Conservation (phyloP, 2,329 filamentous ascomycete species). For the Leptographium procerum region DNA sequence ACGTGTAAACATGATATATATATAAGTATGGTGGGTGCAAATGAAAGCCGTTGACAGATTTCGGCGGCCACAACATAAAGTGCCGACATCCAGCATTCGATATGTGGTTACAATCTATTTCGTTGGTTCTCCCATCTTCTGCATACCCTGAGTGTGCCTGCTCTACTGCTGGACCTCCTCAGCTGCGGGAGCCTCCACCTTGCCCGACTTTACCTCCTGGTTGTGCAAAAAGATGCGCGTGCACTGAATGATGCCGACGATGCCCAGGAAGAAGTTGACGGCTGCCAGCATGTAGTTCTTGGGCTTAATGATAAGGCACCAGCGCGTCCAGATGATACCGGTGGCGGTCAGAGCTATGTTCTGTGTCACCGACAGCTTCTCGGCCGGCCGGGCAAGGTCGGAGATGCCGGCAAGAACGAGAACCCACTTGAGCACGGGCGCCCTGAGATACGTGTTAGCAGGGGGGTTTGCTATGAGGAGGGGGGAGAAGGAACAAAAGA, state of each 20-base stretch:
- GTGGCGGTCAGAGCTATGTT: conserved; percentile 85
- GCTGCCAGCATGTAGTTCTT: conserved; percentile 88
- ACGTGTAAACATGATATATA: neutral
- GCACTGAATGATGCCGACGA: conserved; percentile 76
- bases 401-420: conserved; percentile 85
- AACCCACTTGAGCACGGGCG: conserved; percentile 94
- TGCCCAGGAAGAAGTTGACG: conserved; percentile 95
- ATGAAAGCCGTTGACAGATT: neutral
- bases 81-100: too few relatives aligned
- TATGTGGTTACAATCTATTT: too few relatives aligned
- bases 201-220: conserved; percentile 23
- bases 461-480: neutral
- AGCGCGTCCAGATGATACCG: conserved; percentile 93
- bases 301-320: conserved; percentile 95
- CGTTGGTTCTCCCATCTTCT: too few relatives aligned
- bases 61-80: neutral
- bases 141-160: neutral
- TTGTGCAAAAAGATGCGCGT: conserved; percentile 52
- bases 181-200: conserved; percentile 26
- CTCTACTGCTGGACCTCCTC: neutral
- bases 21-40: neutral
- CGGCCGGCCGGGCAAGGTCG: conserved; percentile 82
- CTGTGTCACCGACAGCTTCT: conserved; percentile 86
- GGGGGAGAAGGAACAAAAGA: neutral
- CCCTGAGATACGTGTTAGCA: conserved; percentile 39